These are phyloP conservation scores for Yamadazyma kanchanaburiensis DNA, from an alignment of 1,139 yeast species.

Conservation along the genomic window DNA sequence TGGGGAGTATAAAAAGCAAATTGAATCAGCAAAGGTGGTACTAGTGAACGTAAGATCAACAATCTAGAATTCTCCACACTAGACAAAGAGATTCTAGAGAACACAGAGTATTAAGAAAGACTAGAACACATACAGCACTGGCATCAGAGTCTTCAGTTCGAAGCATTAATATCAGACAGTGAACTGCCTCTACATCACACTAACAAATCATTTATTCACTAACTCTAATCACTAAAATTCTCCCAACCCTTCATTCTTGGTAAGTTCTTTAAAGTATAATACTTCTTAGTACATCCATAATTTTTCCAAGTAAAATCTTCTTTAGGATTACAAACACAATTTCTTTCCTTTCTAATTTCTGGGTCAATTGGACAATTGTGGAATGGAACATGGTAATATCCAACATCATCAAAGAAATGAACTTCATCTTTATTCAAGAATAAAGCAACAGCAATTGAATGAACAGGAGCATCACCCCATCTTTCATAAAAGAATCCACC, in stretches of 20 bases:
- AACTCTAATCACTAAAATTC: slow-evolving; percentile 33
- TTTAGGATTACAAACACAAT: slow-evolving; percentile 68
- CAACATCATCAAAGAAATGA: slow-evolving; percentile 80
- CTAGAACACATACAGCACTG: no score
- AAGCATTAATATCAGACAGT: no score
- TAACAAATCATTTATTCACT: no score
- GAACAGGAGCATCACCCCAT: slow-evolving; percentile 95
- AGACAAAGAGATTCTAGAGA: no score
- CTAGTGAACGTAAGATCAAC: no score
- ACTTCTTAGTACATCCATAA: slow-evolving; percentile 79
- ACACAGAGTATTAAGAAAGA: no score
- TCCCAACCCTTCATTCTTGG: slow-evolving; percentile 80
- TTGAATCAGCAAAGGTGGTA: no score
- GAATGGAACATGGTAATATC: slow-evolving; percentile 79
- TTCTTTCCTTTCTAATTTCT: slow-evolving; percentile 46
- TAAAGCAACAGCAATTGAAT: slow-evolving; percentile 80
- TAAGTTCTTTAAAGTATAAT: slow-evolving; percentile 58
- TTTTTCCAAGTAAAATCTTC: slow-evolving; percentile 77
- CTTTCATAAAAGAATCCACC: slow-evolving; percentile 91
- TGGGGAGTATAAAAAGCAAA: no score
- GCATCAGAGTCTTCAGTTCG: no score
- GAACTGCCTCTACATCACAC: no score
- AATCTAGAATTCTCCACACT: no score
- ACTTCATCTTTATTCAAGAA: slow-evolving; percentile 63
- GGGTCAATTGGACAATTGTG: slow-evolving; percentile 73